Evolutionary conservation across 345 rosid species (phyloP).

Genomic region (Aurinia saxatilis): DNA sequence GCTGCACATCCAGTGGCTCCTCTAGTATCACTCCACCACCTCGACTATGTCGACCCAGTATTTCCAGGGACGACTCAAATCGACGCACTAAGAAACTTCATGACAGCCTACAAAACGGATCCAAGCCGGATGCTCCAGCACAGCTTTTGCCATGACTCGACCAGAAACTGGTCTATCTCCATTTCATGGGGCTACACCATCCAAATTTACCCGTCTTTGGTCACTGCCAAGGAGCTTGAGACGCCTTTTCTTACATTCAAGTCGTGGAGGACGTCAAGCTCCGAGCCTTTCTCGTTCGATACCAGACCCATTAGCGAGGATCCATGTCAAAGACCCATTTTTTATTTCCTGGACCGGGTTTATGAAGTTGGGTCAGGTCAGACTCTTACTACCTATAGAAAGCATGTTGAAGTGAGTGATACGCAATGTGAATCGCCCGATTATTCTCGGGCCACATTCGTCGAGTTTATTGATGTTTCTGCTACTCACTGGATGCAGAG

Average conservation of each 20-base stretch:
- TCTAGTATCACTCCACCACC: slow-evolving; percentile 75
- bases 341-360: slow-evolving; percentile 55
- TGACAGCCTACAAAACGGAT: slow-evolving; percentile 41
- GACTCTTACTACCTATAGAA: slow-evolving; percentile 48
- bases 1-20: slow-evolving; percentile 92
- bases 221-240: slow-evolving; percentile 53
- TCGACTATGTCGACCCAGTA: slow-evolving; percentile 56
- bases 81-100: slow-evolving; percentile 48
- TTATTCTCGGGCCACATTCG: slow-evolving; percentile 28
- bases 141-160: slow-evolving; percentile 62
- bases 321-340: slow-evolving; percentile 58
- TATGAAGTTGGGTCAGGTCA: slow-evolving; percentile 23
- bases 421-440: slow-evolving; percentile 32
- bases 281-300: slow-evolving; percentile 65
- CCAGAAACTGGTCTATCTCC: slow-evolving; percentile 62
- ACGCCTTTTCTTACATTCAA: slow-evolving; percentile 54
- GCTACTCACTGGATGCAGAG: slow-evolving; percentile 35
- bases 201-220: slow-evolving; percentile 52
- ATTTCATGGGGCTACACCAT: slow-evolving; percentile 84
- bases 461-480: slow-evolving; percentile 43
- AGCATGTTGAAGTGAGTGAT: slow-evolving; percentile 28
- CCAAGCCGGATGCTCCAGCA: slow-evolving; percentile 68
- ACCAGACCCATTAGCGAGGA: slow-evolving; percentile 45
- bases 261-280: slow-evolving; percentile 63
- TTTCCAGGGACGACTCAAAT: slow-evolving; percentile 44